Evolutionary conservation across 164 flowering plant species (phyloP), one percentile per base, ranked within the genome.

Genomic region (Paratinospora sagittata): DNA sequence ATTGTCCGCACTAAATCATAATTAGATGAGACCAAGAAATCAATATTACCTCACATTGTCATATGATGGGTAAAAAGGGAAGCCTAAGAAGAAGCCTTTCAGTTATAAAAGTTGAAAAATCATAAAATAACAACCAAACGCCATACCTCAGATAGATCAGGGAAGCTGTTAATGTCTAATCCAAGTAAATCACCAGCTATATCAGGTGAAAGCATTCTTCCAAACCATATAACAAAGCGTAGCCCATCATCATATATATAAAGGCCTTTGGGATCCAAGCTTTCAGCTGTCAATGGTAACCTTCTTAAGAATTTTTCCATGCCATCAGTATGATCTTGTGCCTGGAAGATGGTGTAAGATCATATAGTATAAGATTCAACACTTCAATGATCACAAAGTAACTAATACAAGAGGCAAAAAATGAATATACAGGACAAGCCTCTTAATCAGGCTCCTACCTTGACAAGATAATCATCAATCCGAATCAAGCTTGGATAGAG

Each of bases 201-300:
- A 74, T 90, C 97, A 76, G 96, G 85, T 36, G 89, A 80, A 68
- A 91, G 85, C 82, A 78, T 85, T 77, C 86, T 86, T n/a, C 99
- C 99, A 83, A 96, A 86, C 99, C 98, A 96, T 63, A 96, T 33
- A 69, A 96, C 72, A 77, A 91, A 90, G 65, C 90, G 87, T 63
- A 96, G 84, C 68, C 99, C 99, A 79, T 96, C 95, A 79, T 96
- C 93, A 78, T 77, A 90, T 33, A 96, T 55, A 84, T 89, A 96
- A 57, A 96, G 86, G 63, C 98, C 98, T 80, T 88, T 78, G 17
- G 96, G 78, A 79, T 96, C 97, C 69, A 96, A 85, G 82, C 89
- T 90, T 64, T 85, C 92, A 13, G 81, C 78, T 45, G 88, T 64
- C 72, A 96, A 76, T 33, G 96, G 95, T 27, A 90, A 73, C 69